Conservation (phyloP, 73 alveolate genomes). For the Tetrahymena thermophila region DNA sequence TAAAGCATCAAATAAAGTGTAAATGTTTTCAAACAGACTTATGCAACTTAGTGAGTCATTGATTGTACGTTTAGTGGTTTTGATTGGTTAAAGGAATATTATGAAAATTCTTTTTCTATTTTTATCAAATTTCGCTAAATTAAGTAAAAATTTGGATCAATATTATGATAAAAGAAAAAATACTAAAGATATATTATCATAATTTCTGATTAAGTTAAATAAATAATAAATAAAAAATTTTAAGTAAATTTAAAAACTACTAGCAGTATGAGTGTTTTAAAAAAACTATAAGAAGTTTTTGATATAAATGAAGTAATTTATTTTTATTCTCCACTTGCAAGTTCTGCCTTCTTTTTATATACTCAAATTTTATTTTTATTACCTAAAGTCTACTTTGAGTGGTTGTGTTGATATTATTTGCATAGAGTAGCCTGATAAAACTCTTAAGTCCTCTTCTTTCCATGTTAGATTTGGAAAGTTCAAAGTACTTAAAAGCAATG, state of each 20-base stretch:
- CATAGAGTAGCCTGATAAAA: conserved; percentile 77
- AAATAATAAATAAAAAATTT: neutral
- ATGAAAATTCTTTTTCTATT: neutral
- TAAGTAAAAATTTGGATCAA: neutral
- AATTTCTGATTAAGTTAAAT: neutral
- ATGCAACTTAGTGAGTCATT: neutral
- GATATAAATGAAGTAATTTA: neutral
- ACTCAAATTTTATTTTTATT: neutral
- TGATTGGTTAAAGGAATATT: neutral
- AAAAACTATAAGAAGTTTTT: neutral
- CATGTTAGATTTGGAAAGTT: conserved; percentile 89
- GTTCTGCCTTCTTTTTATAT: neutral
- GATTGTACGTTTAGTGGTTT: neutral
- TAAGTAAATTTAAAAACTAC: neutral
- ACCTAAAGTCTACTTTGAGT: conserved; percentile 3
- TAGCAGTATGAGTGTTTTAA: neutral
- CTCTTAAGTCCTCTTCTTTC: conserved; percentile 77
- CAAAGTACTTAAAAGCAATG: conserved; percentile 26
- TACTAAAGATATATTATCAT: neutral
- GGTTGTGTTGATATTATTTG: conserved; percentile 95
- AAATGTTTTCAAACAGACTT: neutral
- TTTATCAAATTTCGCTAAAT: neutral
- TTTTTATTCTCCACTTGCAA: neutral
- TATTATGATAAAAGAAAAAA: neutral
- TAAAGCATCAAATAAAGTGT: neutral